Conservation (phyloP, 1,284 basidiomycete species). For the Pulveroboletus sp. region DNA sequence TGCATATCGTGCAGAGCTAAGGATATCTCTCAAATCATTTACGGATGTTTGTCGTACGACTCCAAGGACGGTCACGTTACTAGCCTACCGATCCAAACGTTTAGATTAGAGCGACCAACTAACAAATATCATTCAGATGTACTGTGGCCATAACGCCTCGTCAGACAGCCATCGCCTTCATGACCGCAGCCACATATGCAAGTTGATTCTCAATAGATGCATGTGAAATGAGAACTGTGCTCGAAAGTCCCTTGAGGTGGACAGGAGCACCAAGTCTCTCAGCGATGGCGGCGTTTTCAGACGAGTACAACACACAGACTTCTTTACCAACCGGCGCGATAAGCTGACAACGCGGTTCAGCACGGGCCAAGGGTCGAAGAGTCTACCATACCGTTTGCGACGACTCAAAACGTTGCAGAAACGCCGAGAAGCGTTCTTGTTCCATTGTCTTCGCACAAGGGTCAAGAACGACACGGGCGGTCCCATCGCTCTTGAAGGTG, state of each 20-base stretch:
- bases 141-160: background rate
- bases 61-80: background rate
- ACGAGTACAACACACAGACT: slow-evolving; percentile 51
- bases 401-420: slow-evolving; percentile 42
- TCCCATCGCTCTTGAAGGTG: slow-evolving; percentile 48
- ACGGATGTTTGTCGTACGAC: slow-evolving; percentile 14
- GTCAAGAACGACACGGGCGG: slow-evolving; percentile 41
- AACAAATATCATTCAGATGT: background rate
- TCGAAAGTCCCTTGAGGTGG: slow-evolving; percentile 32
- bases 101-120: slow-evolving; percentile 2
- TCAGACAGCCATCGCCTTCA: slow-evolving; percentile 23
- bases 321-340: slow-evolving; percentile 45
- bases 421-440: slow-evolving; percentile 40
- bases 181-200: slow-evolving; percentile 34
- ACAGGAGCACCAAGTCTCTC: slow-evolving; percentile 39
- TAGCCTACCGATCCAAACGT: background rate
- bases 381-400: slow-evolving; percentile 46
- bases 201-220: slow-evolving; percentile 32
- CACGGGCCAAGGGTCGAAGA: slow-evolving; percentile 4
- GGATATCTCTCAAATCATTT: slow-evolving; percentile 14
- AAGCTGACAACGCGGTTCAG: slow-evolving; percentile 41
- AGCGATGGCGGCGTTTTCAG: slow-evolving; percentile 39
- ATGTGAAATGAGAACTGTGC: slow-evolving; percentile 34
- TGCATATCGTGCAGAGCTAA: slow-evolving; percentile 37
- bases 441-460: slow-evolving; percentile 38